Percentiles rank a stretch among this genome's conserved stretches.
Evolutionary conservation across 768 basidiomycete genomes (phyloP).

Genomic region (Daedalea quercina): DNA sequence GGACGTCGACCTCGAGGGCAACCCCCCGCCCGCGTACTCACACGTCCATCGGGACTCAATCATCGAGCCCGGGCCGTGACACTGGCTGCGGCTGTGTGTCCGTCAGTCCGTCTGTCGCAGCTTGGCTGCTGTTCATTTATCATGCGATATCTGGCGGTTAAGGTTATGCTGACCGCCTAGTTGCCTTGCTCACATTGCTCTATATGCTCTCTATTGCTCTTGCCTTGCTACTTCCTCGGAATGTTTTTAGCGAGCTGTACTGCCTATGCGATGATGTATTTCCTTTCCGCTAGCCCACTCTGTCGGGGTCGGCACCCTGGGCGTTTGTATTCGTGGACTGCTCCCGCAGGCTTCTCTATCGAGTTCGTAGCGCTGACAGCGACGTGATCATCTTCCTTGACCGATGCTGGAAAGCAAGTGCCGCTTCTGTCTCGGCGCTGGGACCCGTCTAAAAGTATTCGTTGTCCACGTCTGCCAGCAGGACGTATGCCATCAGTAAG

Average conservation of each 20-base stretch:
- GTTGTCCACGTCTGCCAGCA: too few species aligned
- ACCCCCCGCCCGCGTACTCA: conserved; percentile 11
- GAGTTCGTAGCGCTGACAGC: too few species aligned
- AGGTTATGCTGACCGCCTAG: background rate
- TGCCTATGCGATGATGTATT: background rate
- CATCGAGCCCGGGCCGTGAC: too few species aligned
- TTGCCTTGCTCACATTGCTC: background rate
- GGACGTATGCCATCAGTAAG: too few species aligned
- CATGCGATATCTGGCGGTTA: background rate
- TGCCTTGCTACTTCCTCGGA: background rate
- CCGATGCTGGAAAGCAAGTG: too few species aligned
- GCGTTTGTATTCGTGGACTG: too few species aligned
- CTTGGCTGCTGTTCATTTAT: background rate
- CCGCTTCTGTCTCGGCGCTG: too few species aligned
- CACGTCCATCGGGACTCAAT: background rate
- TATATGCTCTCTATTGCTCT: background rate
- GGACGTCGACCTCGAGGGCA: conserved; percentile 7
- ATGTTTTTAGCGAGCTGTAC: background rate
- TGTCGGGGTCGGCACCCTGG: too few species aligned
- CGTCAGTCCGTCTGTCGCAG: background rate
- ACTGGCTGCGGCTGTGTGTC: too few species aligned
- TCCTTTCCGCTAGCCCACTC: background rate
- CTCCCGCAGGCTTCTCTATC: too few species aligned
- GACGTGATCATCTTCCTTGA: too few species aligned
- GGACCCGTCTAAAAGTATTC: too few species aligned